Conservation (phyloP, 257 asterid genomes). For the Solanum ossicruentum region DNA sequence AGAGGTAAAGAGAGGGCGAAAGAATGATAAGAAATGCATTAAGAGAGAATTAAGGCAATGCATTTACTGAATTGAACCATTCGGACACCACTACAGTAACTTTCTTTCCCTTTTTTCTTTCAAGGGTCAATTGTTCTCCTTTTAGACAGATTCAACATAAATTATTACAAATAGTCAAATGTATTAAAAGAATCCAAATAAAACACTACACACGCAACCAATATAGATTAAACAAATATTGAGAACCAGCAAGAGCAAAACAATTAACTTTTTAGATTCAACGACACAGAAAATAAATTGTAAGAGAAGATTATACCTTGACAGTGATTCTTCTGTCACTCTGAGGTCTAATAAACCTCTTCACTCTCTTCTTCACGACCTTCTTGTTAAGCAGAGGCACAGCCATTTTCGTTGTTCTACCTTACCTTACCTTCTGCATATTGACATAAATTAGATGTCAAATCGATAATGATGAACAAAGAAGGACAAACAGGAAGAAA, state of each 20-base stretch:
- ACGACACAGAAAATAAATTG: not conserved
- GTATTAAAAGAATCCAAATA: not conserved
- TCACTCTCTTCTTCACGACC: constrained; percentile 23
- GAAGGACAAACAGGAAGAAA: not conserved
- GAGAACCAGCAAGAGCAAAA: not conserved
- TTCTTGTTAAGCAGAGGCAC: constrained; percentile 17
- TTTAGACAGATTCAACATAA: not conserved
- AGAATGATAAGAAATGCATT: not conserved
- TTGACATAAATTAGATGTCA: not conserved
- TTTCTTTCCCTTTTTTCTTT: not conserved
- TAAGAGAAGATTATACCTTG: constrained; percentile 4
- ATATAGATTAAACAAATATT: not conserved
- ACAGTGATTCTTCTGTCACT: constrained; percentile 25
- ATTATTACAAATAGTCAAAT: not conserved
- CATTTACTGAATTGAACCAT: not conserved
- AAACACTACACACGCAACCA: not conserved
- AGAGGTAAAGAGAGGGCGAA: not conserved
- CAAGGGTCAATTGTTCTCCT: not conserved
- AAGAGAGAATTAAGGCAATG: not conserved
- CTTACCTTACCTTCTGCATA: not conserved
- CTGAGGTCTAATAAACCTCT: constrained; percentile 24
- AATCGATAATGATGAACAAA: not conserved
- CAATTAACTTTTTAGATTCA: not conserved
- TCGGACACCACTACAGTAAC: not conserved
- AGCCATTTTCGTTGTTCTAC: constrained; percentile 7